Percentiles rank a stretch among this genome's conserved stretches.
These are phyloP conservation scores for Fusarium mangiferae DNA, from an alignment of 2,329 filamentous ascomycete species.

Conservation along the genomic window DNA sequence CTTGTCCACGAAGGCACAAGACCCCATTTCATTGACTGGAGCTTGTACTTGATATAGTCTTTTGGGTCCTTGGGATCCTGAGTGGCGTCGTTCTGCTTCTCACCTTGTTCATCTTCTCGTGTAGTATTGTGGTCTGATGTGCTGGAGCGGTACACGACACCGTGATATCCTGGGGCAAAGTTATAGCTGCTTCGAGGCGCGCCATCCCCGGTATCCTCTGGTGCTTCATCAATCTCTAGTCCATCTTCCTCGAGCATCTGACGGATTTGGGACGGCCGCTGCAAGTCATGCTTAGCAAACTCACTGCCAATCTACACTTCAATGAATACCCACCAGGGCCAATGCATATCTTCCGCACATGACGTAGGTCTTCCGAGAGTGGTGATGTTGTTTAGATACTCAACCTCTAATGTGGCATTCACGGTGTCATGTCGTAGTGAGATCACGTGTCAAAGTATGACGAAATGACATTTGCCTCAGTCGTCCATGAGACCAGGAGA, in stretches of 20 bases:
- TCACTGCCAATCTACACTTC: not conserved
- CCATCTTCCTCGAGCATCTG: conserved; percentile 77
- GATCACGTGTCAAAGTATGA: conserved; percentile 22
- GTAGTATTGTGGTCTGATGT: conserved; percentile 70
- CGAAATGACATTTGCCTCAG: not conserved
- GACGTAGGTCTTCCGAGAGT: not conserved
- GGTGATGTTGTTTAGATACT: not conserved
- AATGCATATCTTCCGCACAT: conserved; percentile 54
- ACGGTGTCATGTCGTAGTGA: not conserved
- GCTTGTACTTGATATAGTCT: conserved; percentile 71
- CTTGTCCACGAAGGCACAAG: conserved; percentile 95
- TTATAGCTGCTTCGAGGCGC: conserved; percentile 83
- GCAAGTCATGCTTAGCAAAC: not conserved
- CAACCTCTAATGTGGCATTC: not conserved
- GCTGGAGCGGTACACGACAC: conserved; percentile 86
- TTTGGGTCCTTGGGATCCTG: not conserved
- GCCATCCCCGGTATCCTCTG: conserved; percentile 72
- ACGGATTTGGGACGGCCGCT: conserved; percentile 83
- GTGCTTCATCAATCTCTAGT: conserved; percentile 77
- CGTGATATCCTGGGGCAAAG: conserved; percentile 88
- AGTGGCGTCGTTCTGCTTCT: not conserved
- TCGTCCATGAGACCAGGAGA: not conserved
- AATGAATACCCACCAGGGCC: conserved; percentile 44
- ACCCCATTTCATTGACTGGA: conserved; percentile 97
- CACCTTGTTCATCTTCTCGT: conserved; percentile 36